A percentile compares a stretch with the other conserved stretches of the same genome.
phyloP scores from a whole-genome alignment of 257 asterid genomes.

The Solanum bukasovii region DNA sequence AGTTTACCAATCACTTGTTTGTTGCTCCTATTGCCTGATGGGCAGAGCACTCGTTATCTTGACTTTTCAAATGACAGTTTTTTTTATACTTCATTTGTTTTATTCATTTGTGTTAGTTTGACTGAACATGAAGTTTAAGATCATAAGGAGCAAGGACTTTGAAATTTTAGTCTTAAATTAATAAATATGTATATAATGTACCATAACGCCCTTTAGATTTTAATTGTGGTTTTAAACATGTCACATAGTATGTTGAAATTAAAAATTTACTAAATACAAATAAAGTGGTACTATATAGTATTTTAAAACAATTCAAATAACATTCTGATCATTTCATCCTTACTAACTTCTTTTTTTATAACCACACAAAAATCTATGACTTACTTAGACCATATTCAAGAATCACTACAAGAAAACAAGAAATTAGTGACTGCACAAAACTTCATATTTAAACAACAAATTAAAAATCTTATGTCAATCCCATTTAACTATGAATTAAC shows the following conservation, averaged over 20 bases:
- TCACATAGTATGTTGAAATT: not conserved
- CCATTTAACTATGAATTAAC: too few relatives aligned
- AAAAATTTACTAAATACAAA: not conserved
- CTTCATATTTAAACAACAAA: not conserved
- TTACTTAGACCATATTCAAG: not conserved
- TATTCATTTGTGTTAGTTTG: not conserved
- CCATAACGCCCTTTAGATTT: not conserved
- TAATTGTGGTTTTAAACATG: not conserved
- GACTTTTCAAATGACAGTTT: not conserved
- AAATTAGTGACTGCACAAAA: not conserved
- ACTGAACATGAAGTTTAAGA: not conserved
- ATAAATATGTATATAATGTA: too few relatives aligned
- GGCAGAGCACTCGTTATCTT: not conserved
- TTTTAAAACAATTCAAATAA: too few relatives aligned
- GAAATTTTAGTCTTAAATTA: not conserved
- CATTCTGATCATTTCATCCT: not conserved
- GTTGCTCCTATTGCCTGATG: not conserved
- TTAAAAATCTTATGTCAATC: not conserved
- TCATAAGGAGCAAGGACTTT: not conserved
- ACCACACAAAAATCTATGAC: not conserved
- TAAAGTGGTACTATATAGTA: not conserved
- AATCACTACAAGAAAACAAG: not conserved
- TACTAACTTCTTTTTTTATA: not conserved
- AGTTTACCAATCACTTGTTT: not conserved
- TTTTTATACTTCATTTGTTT: not conserved